Percentiles rank a stretch among this genome's conserved stretches.
Evolutionary conservation across 2,329 filamentous ascomycete species (phyloP).

Genomic region (Diaporthe caulivora): DNA sequence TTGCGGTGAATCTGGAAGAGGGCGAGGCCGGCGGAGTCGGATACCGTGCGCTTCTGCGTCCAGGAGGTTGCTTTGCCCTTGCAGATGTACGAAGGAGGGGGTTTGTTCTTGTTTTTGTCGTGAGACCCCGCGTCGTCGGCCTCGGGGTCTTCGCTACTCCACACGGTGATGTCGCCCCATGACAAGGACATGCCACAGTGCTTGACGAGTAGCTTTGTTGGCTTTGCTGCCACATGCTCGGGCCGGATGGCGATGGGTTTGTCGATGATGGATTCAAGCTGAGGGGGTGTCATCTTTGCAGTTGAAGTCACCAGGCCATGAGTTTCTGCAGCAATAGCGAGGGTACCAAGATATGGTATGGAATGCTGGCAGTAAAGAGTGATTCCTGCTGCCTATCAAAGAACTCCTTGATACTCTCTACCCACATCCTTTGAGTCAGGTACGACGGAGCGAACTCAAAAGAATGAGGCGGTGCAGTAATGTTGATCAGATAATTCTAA

Average conservation of each 20-base stretch:
- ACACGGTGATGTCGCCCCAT: not conserved
- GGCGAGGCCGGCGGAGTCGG: not conserved
- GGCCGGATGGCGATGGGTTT: not conserved
- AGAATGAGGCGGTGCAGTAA: not conserved
- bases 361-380: not conserved
- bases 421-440: not conserved
- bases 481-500: not conserved
- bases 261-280: not conserved
- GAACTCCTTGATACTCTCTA: not conserved
- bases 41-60: not conserved
- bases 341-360: not conserved
- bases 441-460: not conserved
- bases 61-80: constrained; percentile 10
- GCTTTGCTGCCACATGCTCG: not conserved
- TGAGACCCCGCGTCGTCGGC: not conserved
- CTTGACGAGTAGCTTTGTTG: not conserved
- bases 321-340: not conserved
- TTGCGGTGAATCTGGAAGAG: constrained; percentile 2
- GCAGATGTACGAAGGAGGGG: constrained; percentile 1
- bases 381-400: not conserved
- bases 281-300: not conserved
- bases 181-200: constrained; percentile 5
- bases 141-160: not conserved
- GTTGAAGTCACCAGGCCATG: not conserved
- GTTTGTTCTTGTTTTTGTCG: not conserved